Base-by-base conservation (phyloP, 345 rosid genomes). In the Salix arbutifolia region DNA sequence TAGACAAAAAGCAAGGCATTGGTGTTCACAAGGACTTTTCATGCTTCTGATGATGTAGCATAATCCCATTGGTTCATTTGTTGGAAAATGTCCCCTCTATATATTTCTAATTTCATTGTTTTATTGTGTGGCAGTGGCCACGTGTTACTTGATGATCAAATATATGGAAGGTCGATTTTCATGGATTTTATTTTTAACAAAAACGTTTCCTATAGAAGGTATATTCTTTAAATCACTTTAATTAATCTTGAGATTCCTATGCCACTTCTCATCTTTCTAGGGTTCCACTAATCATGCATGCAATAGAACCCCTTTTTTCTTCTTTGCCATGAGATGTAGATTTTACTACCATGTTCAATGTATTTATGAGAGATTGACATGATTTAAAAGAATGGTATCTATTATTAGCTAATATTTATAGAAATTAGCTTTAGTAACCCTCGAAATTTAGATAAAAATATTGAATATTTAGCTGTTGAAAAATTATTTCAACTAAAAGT, bases 31-130 rank as follows among this genome's bases (percentile, higher is more conserved):
- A 48, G 23, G 12, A 66, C 37, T 35, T 56, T 60, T 21, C 17
- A 30, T 44, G 28, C 72, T 66, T 50, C 53, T 8, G 13, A 6
- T 71, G 33, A 77, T 38, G 79, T 79, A 83, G 48, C 53, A 6
- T 19, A 28, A 48, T 69, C 31, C 69, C 19, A 77, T 75, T 79
- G 37, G 79, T 4, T 70, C 21, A 16, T 66, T 18, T 35, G 42
- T 11, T 26, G 42, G 35, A 10, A 7, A 52, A 6, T 19, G 7
- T 2, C 58, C 10, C 23, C 19, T 52, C 58, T 2, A 6, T 42
- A 6, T 19, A 19, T 52, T 52, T 35, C 37, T 35, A 35, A 35
- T 35, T 35, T 19, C 58, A n/a, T 18, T 18, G 58, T 52, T 52
- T 52, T 52, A 9, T 19, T 2, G 58, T 52, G 58, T 52, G 58